phyloP scores from a whole-genome alignment of 192 early-diverging fungal genomes.

The Phlyctochytrium planicorne region DNA sequence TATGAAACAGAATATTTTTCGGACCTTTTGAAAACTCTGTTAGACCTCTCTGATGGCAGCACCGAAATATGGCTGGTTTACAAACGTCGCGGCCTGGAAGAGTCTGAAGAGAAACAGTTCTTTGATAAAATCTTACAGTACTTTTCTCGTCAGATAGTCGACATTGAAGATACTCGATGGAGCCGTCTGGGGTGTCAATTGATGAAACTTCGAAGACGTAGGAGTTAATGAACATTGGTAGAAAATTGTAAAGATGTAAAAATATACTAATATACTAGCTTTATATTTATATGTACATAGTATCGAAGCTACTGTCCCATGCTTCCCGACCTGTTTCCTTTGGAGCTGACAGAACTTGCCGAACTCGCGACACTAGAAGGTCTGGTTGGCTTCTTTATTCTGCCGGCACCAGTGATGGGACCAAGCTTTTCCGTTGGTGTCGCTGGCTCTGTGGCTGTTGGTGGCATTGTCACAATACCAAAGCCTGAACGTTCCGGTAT shows the following conservation, averaged over 20 bases:
- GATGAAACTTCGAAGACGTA: too few species aligned
- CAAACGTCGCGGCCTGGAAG: conserved; percentile 15
- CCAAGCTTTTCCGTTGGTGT: conserved; percentile 10
- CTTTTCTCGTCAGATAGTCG: too few species aligned
- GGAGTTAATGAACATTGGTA: too few species aligned
- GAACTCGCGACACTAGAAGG: conserved; percentile 24
- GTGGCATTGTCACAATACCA: neutral
- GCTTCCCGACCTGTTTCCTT: too few species aligned
- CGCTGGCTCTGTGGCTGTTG: neutral
- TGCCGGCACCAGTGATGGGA: conserved; percentile 17
- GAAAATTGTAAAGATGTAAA: too few species aligned
- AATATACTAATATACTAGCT: too few species aligned
- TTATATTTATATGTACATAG: too few species aligned
- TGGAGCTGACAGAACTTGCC: conserved; percentile 18
- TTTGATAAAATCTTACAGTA: too few species aligned
- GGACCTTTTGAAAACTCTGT: conserved; percentile 13
- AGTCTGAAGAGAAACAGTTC: conserved; percentile 14
- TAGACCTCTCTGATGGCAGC: neutral
- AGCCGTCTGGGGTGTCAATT: too few species aligned
- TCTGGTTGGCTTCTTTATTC: conserved; percentile 26
- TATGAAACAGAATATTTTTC: conserved; percentile 23
- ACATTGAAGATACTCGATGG: too few species aligned
- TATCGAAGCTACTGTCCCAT: too few species aligned
- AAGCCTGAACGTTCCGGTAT: neutral
- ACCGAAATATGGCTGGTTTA: conserved; percentile 24